Conservation (phyloP, 345 rosid genomes). For the Passiflora organensis region DNA sequence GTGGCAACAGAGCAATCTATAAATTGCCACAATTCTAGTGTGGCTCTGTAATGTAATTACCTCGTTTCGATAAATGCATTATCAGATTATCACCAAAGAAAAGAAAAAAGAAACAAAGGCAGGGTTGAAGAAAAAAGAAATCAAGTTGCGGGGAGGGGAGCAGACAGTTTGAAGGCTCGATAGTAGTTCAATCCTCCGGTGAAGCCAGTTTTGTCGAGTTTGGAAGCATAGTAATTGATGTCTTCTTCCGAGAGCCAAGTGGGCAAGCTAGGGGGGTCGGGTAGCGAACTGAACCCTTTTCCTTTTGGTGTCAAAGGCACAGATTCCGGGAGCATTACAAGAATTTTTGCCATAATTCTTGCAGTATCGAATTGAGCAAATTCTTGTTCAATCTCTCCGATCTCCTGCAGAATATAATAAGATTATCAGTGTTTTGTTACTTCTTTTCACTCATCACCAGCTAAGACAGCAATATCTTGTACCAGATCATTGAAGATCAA, state of each 20-base stretch:
- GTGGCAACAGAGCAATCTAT: too few relatives aligned
- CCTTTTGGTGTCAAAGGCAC: background rate
- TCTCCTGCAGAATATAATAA: background rate
- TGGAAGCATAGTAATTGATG: conserved; percentile 8
- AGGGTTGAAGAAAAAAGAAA: background rate
- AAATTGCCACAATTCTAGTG: too few relatives aligned
- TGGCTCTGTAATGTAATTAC: too few relatives aligned
- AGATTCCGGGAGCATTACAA: background rate
- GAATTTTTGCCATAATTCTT: background rate
- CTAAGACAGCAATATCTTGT: background rate
- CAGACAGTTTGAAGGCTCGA: conserved; percentile 2
- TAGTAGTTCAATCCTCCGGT: conserved; percentile 16
- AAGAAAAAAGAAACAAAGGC: too few relatives aligned
- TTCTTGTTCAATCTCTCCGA: background rate
- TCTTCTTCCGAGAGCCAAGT: background rate
- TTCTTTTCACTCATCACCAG: background rate
- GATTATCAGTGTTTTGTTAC: too few relatives aligned
- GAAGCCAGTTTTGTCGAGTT: conserved; percentile 10
- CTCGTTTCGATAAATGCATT: too few relatives aligned
- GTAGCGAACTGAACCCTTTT: background rate
- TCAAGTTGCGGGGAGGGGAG: background rate
- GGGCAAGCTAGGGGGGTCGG: background rate
- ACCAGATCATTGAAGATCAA: background rate
- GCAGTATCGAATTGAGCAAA: background rate
- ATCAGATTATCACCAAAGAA: too few relatives aligned